Base-by-base conservation (phyloP, 768 basidiomycete species). In the Pleurotus cornucopiae region DNA sequence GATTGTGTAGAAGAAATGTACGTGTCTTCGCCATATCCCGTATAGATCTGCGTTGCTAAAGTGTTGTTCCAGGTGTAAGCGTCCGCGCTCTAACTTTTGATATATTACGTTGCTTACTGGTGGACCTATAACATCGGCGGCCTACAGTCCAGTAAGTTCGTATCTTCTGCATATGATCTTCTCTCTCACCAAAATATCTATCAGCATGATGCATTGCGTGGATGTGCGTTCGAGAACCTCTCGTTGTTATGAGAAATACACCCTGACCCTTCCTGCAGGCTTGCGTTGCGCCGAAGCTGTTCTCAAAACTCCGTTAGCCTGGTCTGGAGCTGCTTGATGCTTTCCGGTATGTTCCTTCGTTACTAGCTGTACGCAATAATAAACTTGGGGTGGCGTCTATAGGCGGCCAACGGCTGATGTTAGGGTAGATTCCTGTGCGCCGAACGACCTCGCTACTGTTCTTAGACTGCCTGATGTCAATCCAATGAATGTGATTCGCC, bases 1-100 rank as follows among this genome's bases (percentile, higher is more conserved):
- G 93, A 95, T 67, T 96, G 93, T 66, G 88, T 94, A 38, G 91
- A 94, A 73, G 92, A 93, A 79, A 69, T 93, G 89, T 90, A 63
- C 69, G 87, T 81, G n/a, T 21, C 6, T 54, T 38, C 5, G n/a
- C 30, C 57, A 26, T 55, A 49, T 60, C 61, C 16, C 60, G 71
- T 61, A 59, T 66, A 63, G 46, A 65, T 61, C 39, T 55, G 46
- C 14, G 13, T 57, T n/a, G 20, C 52, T 63, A 6, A 67, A 53
- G n/a, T 45, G 39, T 3, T 53, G 12, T 9, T 34, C 39, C 26
- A 73, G 73, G 55, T 74, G 73, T 74, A 66, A 51, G 72, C 70
- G 46, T 37, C 14, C 46, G 37, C 55, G 37, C 37, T 48, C 18
- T 58, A 18, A 11, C 21, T 34, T 34, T 34, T 34, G 30, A 34